phyloP scores from a whole-genome alignment of 164 flowering plant genomes.

The Magnolia officinalis region DNA sequence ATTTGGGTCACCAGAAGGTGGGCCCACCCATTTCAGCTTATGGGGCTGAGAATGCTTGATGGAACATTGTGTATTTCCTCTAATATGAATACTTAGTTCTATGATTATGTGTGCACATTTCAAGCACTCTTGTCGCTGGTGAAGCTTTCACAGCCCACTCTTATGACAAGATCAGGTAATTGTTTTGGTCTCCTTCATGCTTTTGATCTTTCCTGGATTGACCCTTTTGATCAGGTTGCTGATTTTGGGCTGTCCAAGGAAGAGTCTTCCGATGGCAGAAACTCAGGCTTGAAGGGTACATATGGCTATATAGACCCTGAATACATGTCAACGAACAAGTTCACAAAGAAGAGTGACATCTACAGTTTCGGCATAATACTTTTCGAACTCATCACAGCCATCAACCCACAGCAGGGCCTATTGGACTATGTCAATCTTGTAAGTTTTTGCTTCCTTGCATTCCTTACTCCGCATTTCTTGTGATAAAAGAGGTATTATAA shows the following conservation, averaged over 20 bases:
- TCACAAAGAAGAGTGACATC: slow-evolving; percentile 88
- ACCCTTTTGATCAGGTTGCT: slow-evolving; percentile 57
- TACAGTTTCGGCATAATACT: slow-evolving; percentile 90
- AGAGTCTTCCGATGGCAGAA: slow-evolving; percentile 68
- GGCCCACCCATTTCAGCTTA: no score
- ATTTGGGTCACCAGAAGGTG: no score
- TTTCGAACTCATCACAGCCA: slow-evolving; percentile 90
- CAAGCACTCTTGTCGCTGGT: background rate
- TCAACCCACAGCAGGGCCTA: slow-evolving; percentile 89
- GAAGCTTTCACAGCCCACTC: background rate
- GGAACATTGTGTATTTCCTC: no score
- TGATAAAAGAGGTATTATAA: no score
- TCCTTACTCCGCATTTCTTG: background rate
- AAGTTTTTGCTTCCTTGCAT: slow-evolving; percentile 26
- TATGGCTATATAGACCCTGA: slow-evolving; percentile 97
- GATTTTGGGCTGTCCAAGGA: slow-evolving; percentile 98
- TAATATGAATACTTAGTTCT: no score
- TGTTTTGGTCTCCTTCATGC: background rate
- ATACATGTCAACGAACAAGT: slow-evolving; percentile 82
- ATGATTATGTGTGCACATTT: background rate
- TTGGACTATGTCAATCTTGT: slow-evolving; percentile 90
- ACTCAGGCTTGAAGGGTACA: slow-evolving; percentile 89
- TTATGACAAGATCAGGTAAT: background rate
- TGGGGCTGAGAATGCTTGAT: no score
- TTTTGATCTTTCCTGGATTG: background rate